Conservation (phyloP, 2,329 filamentous ascomycete species). For the Arthrobotrys musiformis region DNA sequence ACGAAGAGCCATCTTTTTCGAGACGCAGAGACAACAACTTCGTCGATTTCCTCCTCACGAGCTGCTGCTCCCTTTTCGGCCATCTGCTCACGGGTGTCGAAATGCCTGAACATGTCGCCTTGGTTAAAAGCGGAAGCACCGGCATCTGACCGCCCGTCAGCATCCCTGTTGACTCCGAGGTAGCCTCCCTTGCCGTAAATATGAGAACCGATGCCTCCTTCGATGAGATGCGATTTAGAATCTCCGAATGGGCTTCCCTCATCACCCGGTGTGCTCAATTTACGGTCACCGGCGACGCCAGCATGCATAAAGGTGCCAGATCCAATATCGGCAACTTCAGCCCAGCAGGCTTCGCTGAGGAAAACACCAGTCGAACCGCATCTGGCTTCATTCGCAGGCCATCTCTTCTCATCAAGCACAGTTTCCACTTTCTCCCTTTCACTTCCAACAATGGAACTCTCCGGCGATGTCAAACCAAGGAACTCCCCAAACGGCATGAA, state of each 20-base stretch:
- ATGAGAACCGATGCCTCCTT: constrained; percentile 65
- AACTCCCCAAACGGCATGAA: constrained; percentile 98
- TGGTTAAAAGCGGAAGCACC: constrained; percentile 89
- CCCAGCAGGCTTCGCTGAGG: constrained; percentile 94
- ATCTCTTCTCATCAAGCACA: constrained; percentile 89
- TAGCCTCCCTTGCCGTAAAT: constrained; percentile 78
- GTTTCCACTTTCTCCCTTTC: constrained; percentile 91
- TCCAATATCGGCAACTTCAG: constrained; percentile 81
- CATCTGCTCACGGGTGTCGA: constrained; percentile 93
- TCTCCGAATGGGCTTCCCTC: constrained; percentile 67
- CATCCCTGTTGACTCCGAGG: constrained; percentile 77
- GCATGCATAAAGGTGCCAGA: constrained; percentile 69
- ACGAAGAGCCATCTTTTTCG: constrained; percentile 91
- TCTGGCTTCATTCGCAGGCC: constrained; percentile 90
- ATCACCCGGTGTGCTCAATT: constrained; percentile 68
- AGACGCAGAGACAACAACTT: constrained; percentile 77
- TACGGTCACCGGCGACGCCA: constrained; percentile 62
- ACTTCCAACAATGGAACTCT: constrained; percentile 86
- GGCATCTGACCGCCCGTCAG: constrained; percentile 89
- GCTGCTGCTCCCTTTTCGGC: constrained; percentile 94
- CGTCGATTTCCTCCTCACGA: constrained; percentile 88
- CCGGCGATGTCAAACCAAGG: constrained; percentile 83
- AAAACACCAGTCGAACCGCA: constrained; percentile 94
- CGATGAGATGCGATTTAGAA: constrained; percentile 69
- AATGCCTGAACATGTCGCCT: constrained; percentile 97